Evolutionary conservation across 2,329 filamentous ascomycete genomes (phyloP), one percentile per base, ranked within the genome.

Genomic region (Ophiostoma tasmaniense): DNA sequence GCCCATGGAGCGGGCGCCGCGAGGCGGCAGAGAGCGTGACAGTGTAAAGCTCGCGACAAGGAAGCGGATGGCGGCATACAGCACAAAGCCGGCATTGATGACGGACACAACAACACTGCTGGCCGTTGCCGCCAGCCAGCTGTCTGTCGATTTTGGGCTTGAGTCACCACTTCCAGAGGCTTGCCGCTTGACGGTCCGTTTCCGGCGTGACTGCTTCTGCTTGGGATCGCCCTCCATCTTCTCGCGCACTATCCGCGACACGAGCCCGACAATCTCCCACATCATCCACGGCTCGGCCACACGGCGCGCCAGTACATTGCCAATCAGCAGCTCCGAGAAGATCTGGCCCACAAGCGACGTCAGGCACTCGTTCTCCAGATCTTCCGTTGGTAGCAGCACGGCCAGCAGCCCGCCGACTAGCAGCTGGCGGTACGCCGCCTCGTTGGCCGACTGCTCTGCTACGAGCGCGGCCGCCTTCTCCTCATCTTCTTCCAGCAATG

Each of bases 321-420:
- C 92, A 72, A 99, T 83, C 71, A 98, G 91, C 77, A 96, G 88
- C 78, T 97, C 93, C 7, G 93, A 91, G 71, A 98, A 84, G 73
- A 98, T 90, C 79, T 97, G 92, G 68, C 89, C 88, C 71, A 97
- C 90, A 71, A 99, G 82, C 45, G 91, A 85, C 69, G 91, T 90
- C 74, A 98, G 82, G 77, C 92, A 96, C 68, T 87, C 87, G 77
- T 97, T 98, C 75, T 94, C 88, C 52, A 98, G 82, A 77, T 98
- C 94, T 75, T 98, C 94, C 20, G 93, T 95, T 11, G 95, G 95
- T 25, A 99, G 84, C 20, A 99, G 84, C 67, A 97, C 83, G 30
- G 92, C 89, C 71, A 99, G 81, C 50, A 93, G 84, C 37, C 90
- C 91, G 75, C 93, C 89, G 20, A 93, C 89, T n/a, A 98, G 83